Evolutionary conservation across 2,329 filamentous ascomycete species (phyloP), one percentile per base, ranked within the genome.

Genomic region (Helminthosporium solani): DNA sequence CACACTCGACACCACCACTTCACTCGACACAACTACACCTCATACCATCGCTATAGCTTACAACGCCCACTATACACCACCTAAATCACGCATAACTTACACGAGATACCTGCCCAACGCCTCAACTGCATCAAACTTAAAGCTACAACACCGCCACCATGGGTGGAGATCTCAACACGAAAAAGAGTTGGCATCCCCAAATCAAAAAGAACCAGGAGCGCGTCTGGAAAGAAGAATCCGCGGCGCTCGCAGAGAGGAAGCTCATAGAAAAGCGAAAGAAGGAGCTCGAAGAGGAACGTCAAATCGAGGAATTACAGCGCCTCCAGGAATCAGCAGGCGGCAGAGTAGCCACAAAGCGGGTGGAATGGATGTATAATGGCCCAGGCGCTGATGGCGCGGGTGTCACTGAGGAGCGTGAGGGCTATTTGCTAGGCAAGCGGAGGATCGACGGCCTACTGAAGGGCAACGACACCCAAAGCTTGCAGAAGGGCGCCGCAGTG

Each of bases 331-430:
- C 87, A 2, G 87, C 90, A 0, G 94, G 94, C 30, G 90, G 91
- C 45, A 83, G 81, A 60, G 91, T 90, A 64, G 81, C 86, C 42
- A 75, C 87, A 23, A 86, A 92, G 60, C 84, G 90, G 28, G 92
- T 99, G 20, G 94, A 97, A 63, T 99, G 94, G 89, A 96, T 99
- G 90, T 99, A 99, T 72, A 84, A 87, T 59, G 92, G 92, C 1
- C 90, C 94, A 7, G 87, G 86, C 40, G 80, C 78, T 46, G 88
- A 89, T 28, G 85, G 88, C 63, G 82, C 81, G 19, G 73, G 69
- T 16, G 72, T 75, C 3, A 83, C 73, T 0, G 92, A 96, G 69
- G 94, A 97, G 72, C 90, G 89, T 74, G 94, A 99, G 66, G 90
- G 88, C 3, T 99, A 95, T 67, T 73, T 99, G 1, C 78, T 99